phyloP scores from a whole-genome alignment of 2,329 filamentous ascomycete species.

The Corniculantispora saksenae region DNA sequence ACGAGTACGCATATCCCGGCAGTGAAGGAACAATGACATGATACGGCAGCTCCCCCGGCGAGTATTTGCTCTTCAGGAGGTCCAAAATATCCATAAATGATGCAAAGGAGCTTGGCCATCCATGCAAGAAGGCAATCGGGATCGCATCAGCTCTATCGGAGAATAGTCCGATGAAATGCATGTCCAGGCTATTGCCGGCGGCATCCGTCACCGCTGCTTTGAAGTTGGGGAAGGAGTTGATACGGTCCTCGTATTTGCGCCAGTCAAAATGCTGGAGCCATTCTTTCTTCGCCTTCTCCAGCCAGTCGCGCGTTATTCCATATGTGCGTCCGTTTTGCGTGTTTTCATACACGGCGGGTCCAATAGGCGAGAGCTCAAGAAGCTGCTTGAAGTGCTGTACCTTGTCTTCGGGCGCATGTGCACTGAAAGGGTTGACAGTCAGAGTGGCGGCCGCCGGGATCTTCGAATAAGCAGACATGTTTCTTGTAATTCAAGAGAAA shows the following conservation, averaged over 20 bases:
- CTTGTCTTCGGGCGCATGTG: conserved; percentile 43
- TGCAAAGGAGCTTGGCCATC: conserved; percentile 55
- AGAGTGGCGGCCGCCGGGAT: conserved; percentile 13
- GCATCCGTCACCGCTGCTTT: conserved; percentile 40
- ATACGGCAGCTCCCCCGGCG: conserved; percentile 52
- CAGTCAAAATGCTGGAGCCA: conserved; percentile 50
- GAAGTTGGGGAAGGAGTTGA: conserved; percentile 53
- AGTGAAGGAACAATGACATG: conserved; percentile 58
- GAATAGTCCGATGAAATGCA: conserved; percentile 59
- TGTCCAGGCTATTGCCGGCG: conserved; percentile 34
- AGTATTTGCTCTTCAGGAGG: conserved; percentile 48
- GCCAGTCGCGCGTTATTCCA: conserved; percentile 49
- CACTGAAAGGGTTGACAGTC: conserved; percentile 36
- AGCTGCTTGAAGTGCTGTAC: conserved; percentile 48
- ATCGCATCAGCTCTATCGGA: conserved; percentile 50
- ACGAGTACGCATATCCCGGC: conserved; percentile 55
- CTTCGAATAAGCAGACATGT: conserved; percentile 18
- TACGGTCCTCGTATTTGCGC: conserved; percentile 36
- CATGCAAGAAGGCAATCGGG: conserved; percentile 54
- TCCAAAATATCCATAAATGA: conserved; percentile 57
- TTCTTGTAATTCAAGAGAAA: neutral
- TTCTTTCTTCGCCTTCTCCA: conserved; percentile 39
- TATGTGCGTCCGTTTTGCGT: conserved; percentile 40
- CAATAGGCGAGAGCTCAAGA: conserved; percentile 48
- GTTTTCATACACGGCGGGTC: conserved; percentile 51